Evolutionary conservation across 2,329 filamentous ascomycete genomes (phyloP).

Genomic region (Diaporthe australafricana): DNA sequence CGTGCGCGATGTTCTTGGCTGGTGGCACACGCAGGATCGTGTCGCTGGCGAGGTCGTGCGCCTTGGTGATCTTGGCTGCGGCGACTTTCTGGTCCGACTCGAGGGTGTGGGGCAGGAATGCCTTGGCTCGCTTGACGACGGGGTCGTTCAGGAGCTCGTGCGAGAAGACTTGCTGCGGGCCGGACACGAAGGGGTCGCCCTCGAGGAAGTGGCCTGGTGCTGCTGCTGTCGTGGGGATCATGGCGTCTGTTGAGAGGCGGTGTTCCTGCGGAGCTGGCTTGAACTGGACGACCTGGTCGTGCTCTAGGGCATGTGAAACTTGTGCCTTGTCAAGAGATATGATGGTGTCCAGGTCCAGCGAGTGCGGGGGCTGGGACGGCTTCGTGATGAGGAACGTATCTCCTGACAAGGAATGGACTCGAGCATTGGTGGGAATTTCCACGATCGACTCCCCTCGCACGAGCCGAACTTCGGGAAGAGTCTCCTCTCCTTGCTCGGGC

Average conservation of each 20-base stretch:
- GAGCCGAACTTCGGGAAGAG: neutral
- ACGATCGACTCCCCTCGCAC: slow-evolving; percentile 5
- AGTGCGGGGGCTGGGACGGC: neutral
- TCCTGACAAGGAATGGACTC: slow-evolving; percentile 29
- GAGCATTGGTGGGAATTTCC: slow-evolving; percentile 24
- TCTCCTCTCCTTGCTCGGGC: neutral
- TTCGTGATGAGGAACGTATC: slow-evolving; percentile 27
- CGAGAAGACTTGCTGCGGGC: slow-evolving; percentile 23
- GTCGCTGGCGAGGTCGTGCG: slow-evolving; percentile 22
- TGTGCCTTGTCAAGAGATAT: neutral
- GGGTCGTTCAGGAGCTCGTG: slow-evolving; percentile 35
- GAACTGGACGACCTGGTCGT: slow-evolving; percentile 25
- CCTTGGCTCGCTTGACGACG: slow-evolving; percentile 8
- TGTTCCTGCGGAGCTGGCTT: slow-evolving; percentile 14
- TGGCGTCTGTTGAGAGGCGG: slow-evolving; percentile 29
- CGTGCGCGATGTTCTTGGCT: neutral
- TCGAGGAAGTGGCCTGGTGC: slow-evolving; percentile 31
- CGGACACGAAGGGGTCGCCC: slow-evolving; percentile 29
- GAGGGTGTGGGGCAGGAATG: slow-evolving; percentile 26
- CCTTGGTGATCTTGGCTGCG: neutral
- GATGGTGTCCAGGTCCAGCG: slow-evolving; percentile 4
- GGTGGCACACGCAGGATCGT: neutral
- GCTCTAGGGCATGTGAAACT: slow-evolving; percentile 15
- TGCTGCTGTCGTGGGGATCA: slow-evolving; percentile 21
- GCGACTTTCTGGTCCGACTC: slow-evolving; percentile 29